Conservation (phyloP, 192 early-diverging fungal species). For the Umbelopsis sp. region DNA sequence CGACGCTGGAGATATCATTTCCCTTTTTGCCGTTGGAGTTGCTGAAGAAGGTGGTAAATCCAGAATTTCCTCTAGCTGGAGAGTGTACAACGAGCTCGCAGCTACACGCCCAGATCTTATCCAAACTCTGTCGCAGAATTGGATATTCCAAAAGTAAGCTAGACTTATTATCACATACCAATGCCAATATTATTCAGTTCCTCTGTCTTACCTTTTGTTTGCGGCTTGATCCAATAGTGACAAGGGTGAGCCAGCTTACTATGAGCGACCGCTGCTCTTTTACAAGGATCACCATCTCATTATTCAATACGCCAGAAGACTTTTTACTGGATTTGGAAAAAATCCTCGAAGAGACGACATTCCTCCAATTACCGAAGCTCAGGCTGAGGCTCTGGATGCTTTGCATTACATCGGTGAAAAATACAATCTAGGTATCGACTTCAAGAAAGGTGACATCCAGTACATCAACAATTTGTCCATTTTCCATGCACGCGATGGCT, state of each 20-base stretch:
- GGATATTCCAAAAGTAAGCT: slow-evolving; percentile 30
- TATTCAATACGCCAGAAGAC: slow-evolving; percentile 31
- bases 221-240: not conserved
- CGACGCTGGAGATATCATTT: slow-evolving; percentile 33
- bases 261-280: slow-evolving; percentile 20
- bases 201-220: not conserved
- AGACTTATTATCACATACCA: not conserved
- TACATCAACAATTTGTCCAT: slow-evolving; percentile 33
- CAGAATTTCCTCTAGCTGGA: slow-evolving; percentile 32
- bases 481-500: slow-evolving; percentile 30
- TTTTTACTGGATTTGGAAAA: slow-evolving; percentile 30
- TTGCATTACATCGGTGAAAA: slow-evolving; percentile 32
- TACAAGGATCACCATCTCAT: slow-evolving; percentile 26
- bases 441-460: slow-evolving; percentile 33
- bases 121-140: slow-evolving; percentile 21
- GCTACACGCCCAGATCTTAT: slow-evolving; percentile 27
- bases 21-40: slow-evolving; percentile 28
- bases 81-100: slow-evolving; percentile 32
- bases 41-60: slow-evolving; percentile 30
- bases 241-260: slow-evolving; percentile 10
- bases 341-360: slow-evolving; percentile 31
- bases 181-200: no score
- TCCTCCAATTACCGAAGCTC: slow-evolving; percentile 28
- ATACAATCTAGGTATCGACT: slow-evolving; percentile 22
- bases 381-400: slow-evolving; percentile 28